Evolutionary conservation across 2,329 filamentous ascomycete species (phyloP).

Genomic region (Hawksworthiomyces lignivorus): DNA sequence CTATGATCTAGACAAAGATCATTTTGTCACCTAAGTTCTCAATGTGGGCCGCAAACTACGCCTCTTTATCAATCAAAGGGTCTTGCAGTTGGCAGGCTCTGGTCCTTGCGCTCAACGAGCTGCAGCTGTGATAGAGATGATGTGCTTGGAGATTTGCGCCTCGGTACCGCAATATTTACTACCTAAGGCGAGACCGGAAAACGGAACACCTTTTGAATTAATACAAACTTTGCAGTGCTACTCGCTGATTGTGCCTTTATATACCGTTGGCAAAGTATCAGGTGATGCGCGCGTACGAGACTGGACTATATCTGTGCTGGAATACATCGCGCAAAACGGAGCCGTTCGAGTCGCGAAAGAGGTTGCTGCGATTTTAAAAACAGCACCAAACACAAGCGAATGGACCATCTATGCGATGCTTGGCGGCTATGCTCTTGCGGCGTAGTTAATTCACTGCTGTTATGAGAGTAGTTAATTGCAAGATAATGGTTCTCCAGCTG

Average conservation of each 20-base stretch:
- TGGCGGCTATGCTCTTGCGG: background rate
- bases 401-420: background rate
- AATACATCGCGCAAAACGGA: background rate
- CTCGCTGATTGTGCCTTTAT: background rate
- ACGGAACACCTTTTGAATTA: background rate
- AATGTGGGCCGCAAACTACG: background rate
- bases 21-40: background rate
- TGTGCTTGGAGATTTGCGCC: background rate
- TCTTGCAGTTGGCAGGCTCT: background rate
- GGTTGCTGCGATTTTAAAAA: background rate
- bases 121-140: background rate
- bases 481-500: too few relatives aligned
- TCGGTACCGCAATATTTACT: background rate
- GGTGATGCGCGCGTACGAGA: background rate
- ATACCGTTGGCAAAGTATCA: background rate
- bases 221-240: background rate
- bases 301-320: background rate
- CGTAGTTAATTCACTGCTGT: too few relatives aligned
- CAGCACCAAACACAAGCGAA: background rate
- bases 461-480: too few relatives aligned
- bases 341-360: background rate
- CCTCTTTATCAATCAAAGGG: background rate
- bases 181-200: background rate
- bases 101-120: background rate
- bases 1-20: background rate